Base-by-base conservation (phyloP, 176 grass and related monocot genomes). In the Ensete glaucum region DNA sequence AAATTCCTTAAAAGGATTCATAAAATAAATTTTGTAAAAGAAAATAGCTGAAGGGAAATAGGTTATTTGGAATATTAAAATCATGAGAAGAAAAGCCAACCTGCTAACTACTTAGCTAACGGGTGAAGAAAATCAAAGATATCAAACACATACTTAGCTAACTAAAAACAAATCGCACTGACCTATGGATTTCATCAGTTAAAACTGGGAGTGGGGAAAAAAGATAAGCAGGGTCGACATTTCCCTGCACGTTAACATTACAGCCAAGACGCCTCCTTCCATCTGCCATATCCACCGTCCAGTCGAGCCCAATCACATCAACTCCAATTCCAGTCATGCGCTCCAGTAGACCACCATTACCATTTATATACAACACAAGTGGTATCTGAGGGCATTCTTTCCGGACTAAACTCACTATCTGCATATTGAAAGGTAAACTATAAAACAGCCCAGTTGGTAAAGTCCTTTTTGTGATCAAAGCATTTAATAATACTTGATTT, bases 211-310 rank as follows among this genome's bases (percentile, higher is more conserved):
- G 80, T 50, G 90, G 86, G 14, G 88, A 89, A 81, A 94, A 99
- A 49, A 99, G 78, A 78, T 74, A 93, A 68, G 90, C 88, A 67
- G 90, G 90, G 56, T 99, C 95, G 52, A 99, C 95, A 75, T 99
- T 99, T 80, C 95, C 95, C 76, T 99, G 95, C 73, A 99, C 89
- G 81, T 84, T 71, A 67, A 94, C 82, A 74, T 80, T 80, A 83
- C 58, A 80, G 53, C 90, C 86, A 80, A 99, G 82, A 0, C 95
- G 85, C 73, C 88, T 91, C 84, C 95, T 99, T 85, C 88, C 95
- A 72, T 99, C 90, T 56, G 88, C 78, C 90, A 99, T 99, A 71
- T 99, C 90, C 82, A 99, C 95, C 67, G 95, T 99, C 95, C 95
- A 99, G 66, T 99, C 95, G 73, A 99, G 95, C 34, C 95, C 95